These are phyloP conservation scores for Eucalyptus cloeziana DNA, from an alignment of 345 rosid genomes.

Conservation along the genomic window DNA sequence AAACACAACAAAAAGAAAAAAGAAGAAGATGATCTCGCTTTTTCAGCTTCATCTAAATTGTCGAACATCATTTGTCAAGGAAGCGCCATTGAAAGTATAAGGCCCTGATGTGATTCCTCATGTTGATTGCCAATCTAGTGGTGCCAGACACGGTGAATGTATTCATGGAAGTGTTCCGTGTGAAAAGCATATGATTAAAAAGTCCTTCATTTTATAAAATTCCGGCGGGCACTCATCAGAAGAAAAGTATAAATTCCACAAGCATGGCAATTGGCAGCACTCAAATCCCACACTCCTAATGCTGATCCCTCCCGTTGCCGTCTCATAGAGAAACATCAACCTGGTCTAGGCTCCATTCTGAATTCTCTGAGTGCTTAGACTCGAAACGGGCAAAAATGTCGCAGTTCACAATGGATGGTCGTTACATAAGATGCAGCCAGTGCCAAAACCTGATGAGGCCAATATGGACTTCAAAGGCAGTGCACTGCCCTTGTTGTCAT, in stretches of 20 bases:
- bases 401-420: neutral
- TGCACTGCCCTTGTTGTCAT: neutral
- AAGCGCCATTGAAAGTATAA: neutral
- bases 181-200: neutral
- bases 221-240: neutral
- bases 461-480: neutral
- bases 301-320: neutral
- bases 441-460: slow-evolving; percentile 1
- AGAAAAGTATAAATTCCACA: neutral
- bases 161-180: neutral
- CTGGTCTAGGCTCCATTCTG: neutral
- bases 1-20: too few species aligned
- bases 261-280: neutral
- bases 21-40: neutral
- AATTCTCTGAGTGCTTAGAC: neutral
- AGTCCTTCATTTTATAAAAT: neutral
- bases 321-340: neutral
- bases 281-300: neutral
- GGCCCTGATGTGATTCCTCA: neutral
- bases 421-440: neutral
- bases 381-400: neutral
- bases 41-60: neutral
- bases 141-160: neutral
- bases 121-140: neutral
- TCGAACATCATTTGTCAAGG: neutral